A percentile compares a stretch with the other conserved stretches of the same genome.
Conservation (phyloP, 768 basidiomycete genomes). For the Grammothele lineata region DNA sequence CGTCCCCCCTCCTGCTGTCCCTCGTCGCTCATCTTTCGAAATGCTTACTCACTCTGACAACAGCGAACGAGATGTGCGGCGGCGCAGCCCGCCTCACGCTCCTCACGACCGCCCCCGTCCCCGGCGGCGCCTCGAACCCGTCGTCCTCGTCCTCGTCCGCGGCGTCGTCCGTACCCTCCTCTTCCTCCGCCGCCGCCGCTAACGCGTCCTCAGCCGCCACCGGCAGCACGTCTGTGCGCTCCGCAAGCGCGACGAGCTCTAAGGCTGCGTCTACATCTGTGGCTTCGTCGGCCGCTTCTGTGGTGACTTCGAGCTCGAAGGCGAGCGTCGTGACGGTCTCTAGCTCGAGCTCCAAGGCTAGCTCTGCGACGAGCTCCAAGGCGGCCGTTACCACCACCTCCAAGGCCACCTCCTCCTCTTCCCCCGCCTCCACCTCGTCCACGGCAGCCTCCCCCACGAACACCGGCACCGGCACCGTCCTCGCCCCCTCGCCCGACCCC, state of each 20-base stretch:
- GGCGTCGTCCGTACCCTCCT: background rate
- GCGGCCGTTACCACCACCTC: background rate
- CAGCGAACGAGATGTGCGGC: conserved; percentile 12
- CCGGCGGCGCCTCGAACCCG: background rate
- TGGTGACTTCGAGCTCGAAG: too few species aligned
- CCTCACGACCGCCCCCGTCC: background rate
- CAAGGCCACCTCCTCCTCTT: too few species aligned
- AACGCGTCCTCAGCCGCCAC: conserved; percentile 1
- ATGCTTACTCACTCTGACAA: background rate
- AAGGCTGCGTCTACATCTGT: background rate
- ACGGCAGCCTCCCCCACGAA: too few species aligned
- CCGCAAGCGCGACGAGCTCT: conserved; percentile 4
- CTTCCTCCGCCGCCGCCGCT: background rate
- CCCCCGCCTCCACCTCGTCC: background rate
- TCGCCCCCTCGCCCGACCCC: conserved; percentile 9
- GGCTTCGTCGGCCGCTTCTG: background rate
- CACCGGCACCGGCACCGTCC: conserved; percentile 14
- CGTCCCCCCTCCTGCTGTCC: background rate
- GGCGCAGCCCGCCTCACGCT: conserved; percentile 7
- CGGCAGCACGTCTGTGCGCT: conserved; percentile 2
- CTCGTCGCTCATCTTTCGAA: background rate
- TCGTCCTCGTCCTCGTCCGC: background rate
- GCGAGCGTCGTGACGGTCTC: background rate
- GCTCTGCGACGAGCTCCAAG: too few species aligned
- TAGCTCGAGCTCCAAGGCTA: too few species aligned